Conservation (phyloP, 2,329 filamentous ascomycete genomes). For the Penicillium fuscoglaucum region DNA sequence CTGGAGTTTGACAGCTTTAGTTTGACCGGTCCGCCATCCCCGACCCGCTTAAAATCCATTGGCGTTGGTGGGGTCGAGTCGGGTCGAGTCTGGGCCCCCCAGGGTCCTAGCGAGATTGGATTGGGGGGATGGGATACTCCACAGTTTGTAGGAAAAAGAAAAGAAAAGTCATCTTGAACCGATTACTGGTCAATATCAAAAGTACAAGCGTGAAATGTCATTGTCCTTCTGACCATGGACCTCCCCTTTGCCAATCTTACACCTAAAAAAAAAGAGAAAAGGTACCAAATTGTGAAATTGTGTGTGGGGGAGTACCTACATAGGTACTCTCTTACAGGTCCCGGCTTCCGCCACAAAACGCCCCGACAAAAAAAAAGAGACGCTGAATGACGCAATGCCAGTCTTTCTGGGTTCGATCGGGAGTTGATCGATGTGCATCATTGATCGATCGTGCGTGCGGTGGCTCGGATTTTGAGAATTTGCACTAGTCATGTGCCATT, state of each 20-base stretch:
- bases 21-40: constrained; percentile 22
- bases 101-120: constrained; percentile 7
- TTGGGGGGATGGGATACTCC: background rate
- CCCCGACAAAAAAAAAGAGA: background rate
- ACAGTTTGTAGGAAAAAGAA: background rate
- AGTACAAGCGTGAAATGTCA: constrained; percentile 2
- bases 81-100: constrained; percentile 12
- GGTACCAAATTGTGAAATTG: background rate
- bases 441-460: constrained; percentile 24
- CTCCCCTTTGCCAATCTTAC: constrained; percentile 2
- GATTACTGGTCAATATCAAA: background rate
- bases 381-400: constrained; percentile 17
- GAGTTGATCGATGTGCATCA: constrained; percentile 21
- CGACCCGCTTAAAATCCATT: constrained; percentile 16
- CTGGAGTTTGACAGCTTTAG: constrained; percentile 25
- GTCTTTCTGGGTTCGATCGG: constrained; percentile 14
- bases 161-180: background rate
- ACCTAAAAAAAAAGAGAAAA: background rate
- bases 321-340: background rate
- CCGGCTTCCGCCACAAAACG: constrained; percentile 1
- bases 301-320: background rate
- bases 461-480: constrained; percentile 6
- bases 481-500: constrained; percentile 12
- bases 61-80: constrained; percentile 6
- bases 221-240: constrained; percentile 13